Evolutionary conservation across 2,329 filamentous ascomycete genomes (phyloP), one percentile per base, ranked within the genome.

Genomic region (Cladosporium sp.): DNA sequence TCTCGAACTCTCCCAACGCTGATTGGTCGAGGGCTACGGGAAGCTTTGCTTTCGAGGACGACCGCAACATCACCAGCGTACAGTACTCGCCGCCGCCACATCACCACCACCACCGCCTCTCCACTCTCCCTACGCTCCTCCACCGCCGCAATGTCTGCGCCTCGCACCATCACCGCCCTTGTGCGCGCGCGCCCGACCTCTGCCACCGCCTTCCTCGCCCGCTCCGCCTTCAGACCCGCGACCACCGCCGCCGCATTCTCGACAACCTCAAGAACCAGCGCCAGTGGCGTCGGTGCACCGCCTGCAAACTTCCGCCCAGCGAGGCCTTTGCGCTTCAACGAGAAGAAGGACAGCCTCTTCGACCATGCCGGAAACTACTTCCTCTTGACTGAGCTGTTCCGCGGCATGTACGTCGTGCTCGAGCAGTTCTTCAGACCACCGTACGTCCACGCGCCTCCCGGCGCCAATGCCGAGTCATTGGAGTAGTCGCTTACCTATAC

Each of bases 351-450:
- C 78, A 88, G 85, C 70, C 87, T 90, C 41, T 82, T 96, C 73
- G 92, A 97, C 81, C 90, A 90, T 79, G 85, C 92, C 70, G 93
- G 92, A 73, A 95, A 93, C 79, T 98, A 93, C 85, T 99, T 99
- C 83, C 86, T 99, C 78, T 83, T 98, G 85, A 89, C 91, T 64
- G 95, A 99, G 86, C 95, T 98, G 90, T 86, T 92, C 79, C 89
- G 95, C 77, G 95, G 95, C 80, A 98, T 99, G 95, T 99, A 97
- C 78, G 89, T 99, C 72, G 88, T 95, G 80, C 79, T 99, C 78
- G 95, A 99, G 87, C 94, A 99, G 84, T 99, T 91, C 87, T 98
- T 99, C 85, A 86, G 95, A 80, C 92, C 94, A 82, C 93, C 95
- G 91, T 98, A 86, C 86, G 93, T 93, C 58, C 66, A 38, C 49